phyloP scores from a whole-genome alignment of 108 stramenopile species.

The Cyclotella kingstonii region DNA sequence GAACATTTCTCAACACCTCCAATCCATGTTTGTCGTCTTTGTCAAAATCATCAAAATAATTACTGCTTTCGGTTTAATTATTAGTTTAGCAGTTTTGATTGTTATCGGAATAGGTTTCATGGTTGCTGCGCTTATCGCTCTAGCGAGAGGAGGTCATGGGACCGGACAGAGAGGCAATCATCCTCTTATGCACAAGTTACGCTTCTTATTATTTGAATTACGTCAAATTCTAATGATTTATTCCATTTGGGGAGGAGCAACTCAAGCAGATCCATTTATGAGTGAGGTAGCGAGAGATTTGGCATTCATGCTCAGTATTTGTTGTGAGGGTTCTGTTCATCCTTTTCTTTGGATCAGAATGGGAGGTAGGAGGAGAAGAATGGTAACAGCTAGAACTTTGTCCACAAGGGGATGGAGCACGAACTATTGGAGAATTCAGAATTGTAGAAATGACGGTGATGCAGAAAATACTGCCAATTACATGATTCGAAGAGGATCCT shows the following conservation, averaged over 20 bases:
- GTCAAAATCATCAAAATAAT: slow-evolving; percentile 59
- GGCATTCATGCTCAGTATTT: slow-evolving; percentile 59
- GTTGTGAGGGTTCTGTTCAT: slow-evolving; percentile 64
- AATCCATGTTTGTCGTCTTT: slow-evolving; percentile 6
- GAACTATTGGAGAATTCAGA: background rate
- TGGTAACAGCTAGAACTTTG: no score
- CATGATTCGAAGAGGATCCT: slow-evolving; percentile 42
- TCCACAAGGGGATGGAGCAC: slow-evolving; percentile 31
- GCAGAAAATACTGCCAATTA: slow-evolving; percentile 21
- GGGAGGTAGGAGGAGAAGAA: slow-evolving; percentile 42
- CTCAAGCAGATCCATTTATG: slow-evolving; percentile 67
- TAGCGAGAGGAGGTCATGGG: slow-evolving; percentile 60
- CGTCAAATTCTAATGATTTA: slow-evolving; percentile 83
- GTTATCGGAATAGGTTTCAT: slow-evolving; percentile 60
- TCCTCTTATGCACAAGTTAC: slow-evolving; percentile 52
- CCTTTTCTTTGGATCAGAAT: slow-evolving; percentile 72
- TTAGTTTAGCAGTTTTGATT: slow-evolving; percentile 66
- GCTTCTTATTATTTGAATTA: slow-evolving; percentile 52
- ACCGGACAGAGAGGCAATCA: slow-evolving; percentile 18
- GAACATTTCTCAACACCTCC: slow-evolving; percentile 38
- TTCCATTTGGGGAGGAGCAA: slow-evolving; percentile 71
- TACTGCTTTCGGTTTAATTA: slow-evolving; percentile 80
- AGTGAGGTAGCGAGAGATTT: slow-evolving; percentile 77
- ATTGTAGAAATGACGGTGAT: background rate
- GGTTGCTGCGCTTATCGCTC: slow-evolving; percentile 72